Base-by-base conservation (phyloP, 345 rosid species). In the Viola odorata region DNA sequence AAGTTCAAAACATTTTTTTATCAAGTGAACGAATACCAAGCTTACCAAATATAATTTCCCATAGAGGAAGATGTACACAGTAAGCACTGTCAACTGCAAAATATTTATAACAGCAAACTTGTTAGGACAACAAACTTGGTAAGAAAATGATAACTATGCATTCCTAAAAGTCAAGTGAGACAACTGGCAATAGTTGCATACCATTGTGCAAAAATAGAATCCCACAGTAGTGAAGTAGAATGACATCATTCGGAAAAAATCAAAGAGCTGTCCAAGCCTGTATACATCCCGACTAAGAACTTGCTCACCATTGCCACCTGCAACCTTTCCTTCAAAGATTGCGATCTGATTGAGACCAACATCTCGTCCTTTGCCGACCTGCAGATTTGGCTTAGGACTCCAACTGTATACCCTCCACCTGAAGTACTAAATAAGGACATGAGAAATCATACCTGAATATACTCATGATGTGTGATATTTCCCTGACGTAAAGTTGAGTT, bases 321-420 rank as follows among this genome's bases (percentile, higher is more conserved):
- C 90, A 53, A 90, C 99, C 80, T 94, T 94, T 63, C 99, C 99
- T 79, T 94, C 99, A 79, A 94, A 94, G 39, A 94, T 50, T 68
- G 99, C 91, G 73, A 94, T 94, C 81, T 94, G 99, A 78, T 94
- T 94, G 71, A 94, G 88, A 67, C 99, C 99, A 61, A 94, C 99
- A 75, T 94, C 99, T 70, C 95, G 73, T 66, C 99, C 99, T 83
- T 94, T 94, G 55, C 99, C 99, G 53, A 94, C 99, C 99, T 92
- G 76, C 55, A 73, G 42, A 72, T 71, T 77, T 45, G 45, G 62
- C 48, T 40, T 37, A 53, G 7, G 37, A 41, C 37, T 48, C 3
- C 57, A 52, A 48, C 41, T 63, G 15, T 23, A 10, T 56, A 65
- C 37, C 52, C 16, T 45, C 41, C 41, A 64, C 32, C 32, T 2